phyloP scores from a whole-genome alignment of 192 early-diverging fungal genomes.

The Entomortierella chlamydospora region DNA sequence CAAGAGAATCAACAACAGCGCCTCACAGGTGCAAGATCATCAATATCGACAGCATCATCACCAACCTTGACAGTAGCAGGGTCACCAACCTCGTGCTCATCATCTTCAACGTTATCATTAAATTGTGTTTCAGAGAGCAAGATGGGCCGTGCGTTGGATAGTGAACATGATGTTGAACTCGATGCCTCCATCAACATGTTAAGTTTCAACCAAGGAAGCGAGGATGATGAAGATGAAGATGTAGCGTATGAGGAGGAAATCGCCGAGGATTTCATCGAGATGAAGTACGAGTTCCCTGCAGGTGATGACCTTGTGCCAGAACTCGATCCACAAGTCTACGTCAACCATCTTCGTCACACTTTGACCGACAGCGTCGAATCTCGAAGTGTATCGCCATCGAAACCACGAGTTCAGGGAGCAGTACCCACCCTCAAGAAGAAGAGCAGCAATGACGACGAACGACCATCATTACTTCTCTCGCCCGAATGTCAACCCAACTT shows the following conservation, averaged over 20 bases:
- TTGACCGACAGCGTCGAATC: background rate
- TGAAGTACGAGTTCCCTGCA: background rate
- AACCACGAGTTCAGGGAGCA: background rate
- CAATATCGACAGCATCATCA: background rate
- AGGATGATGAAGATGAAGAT: slow-evolving; percentile 8
- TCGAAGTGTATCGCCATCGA: background rate
- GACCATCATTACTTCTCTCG: slow-evolving; percentile 3
- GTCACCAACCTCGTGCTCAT: background rate
- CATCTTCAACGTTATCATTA: background rate
- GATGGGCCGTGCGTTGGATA: background rate
- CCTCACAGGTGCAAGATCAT: background rate
- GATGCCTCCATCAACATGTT: background rate
- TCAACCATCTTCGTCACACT: slow-evolving; percentile 3
- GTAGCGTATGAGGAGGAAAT: background rate
- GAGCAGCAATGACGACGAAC: slow-evolving; percentile 31
- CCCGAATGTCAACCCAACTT: slow-evolving; percentile 45
- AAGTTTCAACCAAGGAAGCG: background rate
- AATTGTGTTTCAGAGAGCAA: background rate
- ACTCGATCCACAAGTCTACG: slow-evolving; percentile 7
- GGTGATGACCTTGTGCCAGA: background rate
- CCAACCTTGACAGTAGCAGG: background rate
- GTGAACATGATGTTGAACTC: background rate
- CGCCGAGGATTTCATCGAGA: background rate
- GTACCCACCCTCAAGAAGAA: slow-evolving; percentile 28
- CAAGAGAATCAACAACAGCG: slow-evolving; percentile 34